phyloP scores from a whole-genome alignment of 805 yeast genomes.

The Candida khao-thaluensis region DNA sequence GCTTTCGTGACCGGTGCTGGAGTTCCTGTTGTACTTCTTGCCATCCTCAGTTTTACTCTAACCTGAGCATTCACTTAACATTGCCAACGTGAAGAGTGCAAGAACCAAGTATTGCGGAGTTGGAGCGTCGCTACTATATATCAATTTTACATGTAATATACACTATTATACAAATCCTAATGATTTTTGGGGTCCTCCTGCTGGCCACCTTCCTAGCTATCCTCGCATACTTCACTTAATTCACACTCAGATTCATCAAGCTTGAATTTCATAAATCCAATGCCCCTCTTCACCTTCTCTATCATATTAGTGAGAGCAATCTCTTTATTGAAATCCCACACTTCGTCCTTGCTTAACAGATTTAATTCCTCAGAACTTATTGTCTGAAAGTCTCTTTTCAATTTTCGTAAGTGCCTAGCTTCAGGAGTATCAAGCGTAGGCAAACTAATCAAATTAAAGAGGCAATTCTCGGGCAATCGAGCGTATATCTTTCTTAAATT shows the following conservation, averaged over 20 bases:
- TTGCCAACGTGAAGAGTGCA: too few species aligned
- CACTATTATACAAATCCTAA: too few species aligned
- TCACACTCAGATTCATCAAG: not conserved
- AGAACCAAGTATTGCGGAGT: too few species aligned
- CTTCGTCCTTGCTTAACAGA: constrained; percentile 37
- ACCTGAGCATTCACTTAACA: too few species aligned
- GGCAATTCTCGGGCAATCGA: constrained; percentile 47
- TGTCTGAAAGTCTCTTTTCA: constrained; percentile 36
- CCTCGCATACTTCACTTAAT: not conserved
- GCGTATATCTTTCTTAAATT: constrained; percentile 51
- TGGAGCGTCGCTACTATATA: too few species aligned
- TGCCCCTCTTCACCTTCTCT: constrained; percentile 56
- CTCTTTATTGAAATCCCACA: constrained; percentile 55
- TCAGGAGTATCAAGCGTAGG: not conserved
- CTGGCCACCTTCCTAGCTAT: too few species aligned
- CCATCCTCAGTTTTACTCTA: constrained; percentile 8
- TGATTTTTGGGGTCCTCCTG: too few species aligned
- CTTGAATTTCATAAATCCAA: constrained; percentile 47
- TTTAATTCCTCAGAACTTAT: constrained; percentile 40
- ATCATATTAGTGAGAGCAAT: constrained; percentile 48
- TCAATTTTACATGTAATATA: too few species aligned
- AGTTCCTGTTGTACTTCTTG: constrained; percentile 16
- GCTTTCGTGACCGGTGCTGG: constrained; percentile 15
- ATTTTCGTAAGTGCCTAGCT: not conserved
- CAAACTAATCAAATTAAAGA: not conserved